A percentile compares a stretch with the other conserved stretches of the same genome.
Conservation (phyloP, 2,329 filamentous ascomycete species). For the Epichloe baconii region DNA sequence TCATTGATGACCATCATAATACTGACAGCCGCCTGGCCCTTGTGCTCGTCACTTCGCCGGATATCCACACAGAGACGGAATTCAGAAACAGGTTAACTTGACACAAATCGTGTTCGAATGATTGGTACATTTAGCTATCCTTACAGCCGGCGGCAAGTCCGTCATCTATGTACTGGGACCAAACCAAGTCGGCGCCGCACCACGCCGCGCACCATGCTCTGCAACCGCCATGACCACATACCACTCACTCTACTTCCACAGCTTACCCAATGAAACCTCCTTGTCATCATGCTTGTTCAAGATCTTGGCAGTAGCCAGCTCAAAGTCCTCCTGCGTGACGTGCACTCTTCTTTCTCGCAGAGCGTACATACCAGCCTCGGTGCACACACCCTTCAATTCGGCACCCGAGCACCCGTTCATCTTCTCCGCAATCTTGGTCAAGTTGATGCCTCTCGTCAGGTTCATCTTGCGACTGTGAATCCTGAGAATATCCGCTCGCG, state of each 20-base stretch:
- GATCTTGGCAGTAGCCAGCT: slow-evolving; percentile 96
- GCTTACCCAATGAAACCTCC: slow-evolving; percentile 78
- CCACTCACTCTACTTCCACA: slow-evolving; percentile 39
- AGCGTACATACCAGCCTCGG: slow-evolving; percentile 96
- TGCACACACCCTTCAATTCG: slow-evolving; percentile 97
- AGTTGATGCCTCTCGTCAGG: slow-evolving; percentile 88
- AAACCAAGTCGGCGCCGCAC: not conserved
- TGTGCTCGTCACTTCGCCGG: too few species aligned
- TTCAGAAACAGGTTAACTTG: not conserved
- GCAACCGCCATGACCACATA: not conserved
- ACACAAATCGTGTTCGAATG: slow-evolving; percentile 6
- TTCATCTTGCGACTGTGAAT: slow-evolving; percentile 99
- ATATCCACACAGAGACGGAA: too few species aligned
- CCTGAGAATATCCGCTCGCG: slow-evolving; percentile 89
- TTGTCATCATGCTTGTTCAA: slow-evolving; percentile 99
- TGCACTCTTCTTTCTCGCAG: slow-evolving; percentile 90
- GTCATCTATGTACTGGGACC: slow-evolving; percentile 15
- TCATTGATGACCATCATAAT: too few species aligned
- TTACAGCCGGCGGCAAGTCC: slow-evolving; percentile 18
- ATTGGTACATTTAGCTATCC: slow-evolving; percentile 22
- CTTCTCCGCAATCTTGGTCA: slow-evolving; percentile 98
- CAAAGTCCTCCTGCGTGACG: slow-evolving; percentile 98
- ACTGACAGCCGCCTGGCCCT: too few species aligned
- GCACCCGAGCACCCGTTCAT: slow-evolving; percentile 99
- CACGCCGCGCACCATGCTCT: not conserved